Evolutionary conservation across 345 rosid species (phyloP).

Genomic region (Raphanus raphanistrum): DNA sequence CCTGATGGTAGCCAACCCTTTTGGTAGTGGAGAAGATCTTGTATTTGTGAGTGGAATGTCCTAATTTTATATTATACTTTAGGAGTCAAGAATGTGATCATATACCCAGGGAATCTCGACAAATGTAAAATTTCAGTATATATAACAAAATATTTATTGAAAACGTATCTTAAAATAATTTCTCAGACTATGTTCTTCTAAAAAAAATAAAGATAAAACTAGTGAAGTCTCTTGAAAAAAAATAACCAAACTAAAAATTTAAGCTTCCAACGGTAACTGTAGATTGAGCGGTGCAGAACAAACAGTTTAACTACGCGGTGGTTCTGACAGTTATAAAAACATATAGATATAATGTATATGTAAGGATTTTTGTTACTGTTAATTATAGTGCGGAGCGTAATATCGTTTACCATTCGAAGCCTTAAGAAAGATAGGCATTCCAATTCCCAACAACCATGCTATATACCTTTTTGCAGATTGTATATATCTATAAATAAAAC

Average conservation of each 20-base stretch:
- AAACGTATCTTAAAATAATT: not conserved
- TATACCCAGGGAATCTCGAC: conserved; percentile 25
- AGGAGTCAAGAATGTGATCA: conserved; percentile 30
- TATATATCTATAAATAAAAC: not conserved
- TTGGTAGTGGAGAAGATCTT: conserved; percentile 36
- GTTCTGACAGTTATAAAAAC: no score
- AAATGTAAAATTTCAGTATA: not conserved
- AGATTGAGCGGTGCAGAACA: no score
- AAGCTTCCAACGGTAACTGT: no score
- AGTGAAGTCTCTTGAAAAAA: conserved; percentile 8
- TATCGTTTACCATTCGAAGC: no score
- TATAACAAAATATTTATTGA: conserved; percentile 4
- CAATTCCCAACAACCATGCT: conserved; percentile 26
- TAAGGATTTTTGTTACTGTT: no score
- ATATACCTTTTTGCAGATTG: conserved; percentile 3
- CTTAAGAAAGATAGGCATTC: conserved; percentile 8
- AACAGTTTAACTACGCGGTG: no score
- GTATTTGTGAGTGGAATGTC: conserved; percentile 19
- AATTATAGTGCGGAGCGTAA: no score
- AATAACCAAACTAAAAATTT: not conserved
- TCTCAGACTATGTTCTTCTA: not conserved
- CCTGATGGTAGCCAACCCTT: conserved; percentile 33
- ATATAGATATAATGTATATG: no score
- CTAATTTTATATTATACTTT: conserved; percentile 7
- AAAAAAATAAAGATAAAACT: not conserved